A percentile compares a stretch with the other conserved stretches of the same genome.
Conservation (phyloP, 176 grass and related monocot genomes). For the Secale cereale region DNA sequence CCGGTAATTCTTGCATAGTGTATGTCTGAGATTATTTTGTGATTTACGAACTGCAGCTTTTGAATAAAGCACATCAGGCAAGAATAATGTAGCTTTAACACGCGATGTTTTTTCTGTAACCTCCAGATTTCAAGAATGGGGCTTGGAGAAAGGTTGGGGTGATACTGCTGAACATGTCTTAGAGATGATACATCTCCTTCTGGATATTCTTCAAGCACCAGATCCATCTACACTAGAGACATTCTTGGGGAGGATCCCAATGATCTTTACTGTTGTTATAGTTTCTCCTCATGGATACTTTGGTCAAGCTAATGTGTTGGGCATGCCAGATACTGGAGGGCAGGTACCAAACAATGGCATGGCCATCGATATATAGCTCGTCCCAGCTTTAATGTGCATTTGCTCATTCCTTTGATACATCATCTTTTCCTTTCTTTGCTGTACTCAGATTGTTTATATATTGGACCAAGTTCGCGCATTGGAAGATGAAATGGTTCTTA, state of each 20-base stretch:
- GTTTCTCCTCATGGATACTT: conserved; percentile 96
- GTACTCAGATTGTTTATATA: conserved; percentile 85
- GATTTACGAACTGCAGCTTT: not conserved
- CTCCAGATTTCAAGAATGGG: conserved; percentile 94
- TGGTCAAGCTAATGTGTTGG: conserved; percentile 97
- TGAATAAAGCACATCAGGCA: not conserved
- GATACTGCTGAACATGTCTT: conserved; percentile 80
- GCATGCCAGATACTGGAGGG: conserved; percentile 95
- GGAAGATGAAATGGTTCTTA: conserved; percentile 91
- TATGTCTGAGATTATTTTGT: not conserved
- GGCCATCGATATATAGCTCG: not conserved
- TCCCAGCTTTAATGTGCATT: not conserved
- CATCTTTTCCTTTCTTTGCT: not conserved
- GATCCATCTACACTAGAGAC: conserved; percentile 87
- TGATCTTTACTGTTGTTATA: conserved; percentile 98
- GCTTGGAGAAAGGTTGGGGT: conserved; percentile 98
- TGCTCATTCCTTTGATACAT: not conserved
- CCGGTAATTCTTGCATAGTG: not conserved
- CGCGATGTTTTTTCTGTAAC: conserved; percentile 20
- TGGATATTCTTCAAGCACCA: conserved; percentile 90
- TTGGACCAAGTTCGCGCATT: conserved; percentile 93
- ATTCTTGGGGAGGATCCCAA: conserved; percentile 91
- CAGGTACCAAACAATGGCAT: conserved; percentile 52
- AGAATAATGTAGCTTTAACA: not conserved
- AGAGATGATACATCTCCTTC: conserved; percentile 93